phyloP scores from a whole-genome alignment of 805 yeast genomes.

The Komagataella kurtzmanii region DNA sequence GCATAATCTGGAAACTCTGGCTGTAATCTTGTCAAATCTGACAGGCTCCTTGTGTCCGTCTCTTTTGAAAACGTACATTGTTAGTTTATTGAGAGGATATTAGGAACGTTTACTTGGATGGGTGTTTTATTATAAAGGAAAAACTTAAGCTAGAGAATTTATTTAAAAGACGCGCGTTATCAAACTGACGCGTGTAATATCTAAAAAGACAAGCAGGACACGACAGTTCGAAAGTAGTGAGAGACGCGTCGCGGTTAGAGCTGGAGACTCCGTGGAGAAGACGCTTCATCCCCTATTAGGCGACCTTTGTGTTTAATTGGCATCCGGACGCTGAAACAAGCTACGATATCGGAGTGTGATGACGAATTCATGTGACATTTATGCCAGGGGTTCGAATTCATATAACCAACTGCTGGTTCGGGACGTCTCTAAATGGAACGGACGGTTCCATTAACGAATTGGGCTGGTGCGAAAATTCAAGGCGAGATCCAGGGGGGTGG shows the following conservation, averaged over 20 bases:
- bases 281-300: neutral
- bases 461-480: neutral
- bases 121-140: neutral
- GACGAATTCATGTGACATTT: neutral
- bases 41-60: constrained; percentile 94
- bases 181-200: neutral
- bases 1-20: constrained; percentile 84
- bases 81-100: neutral
- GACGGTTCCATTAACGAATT: neutral
- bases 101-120: neutral
- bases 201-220: neutral
- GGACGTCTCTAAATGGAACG: neutral
- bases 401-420: neutral
- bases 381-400: neutral
- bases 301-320: too few species aligned
- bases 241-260: neutral
- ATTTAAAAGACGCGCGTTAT: neutral
- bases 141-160: neutral
- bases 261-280: neutral
- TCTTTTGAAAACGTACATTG: constrained; percentile 79
- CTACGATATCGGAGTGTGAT: neutral
- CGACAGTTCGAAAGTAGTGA: neutral
- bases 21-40: constrained; percentile 92
- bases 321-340: neutral
- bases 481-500: neutral